Percentiles rank a stretch among this genome's conserved stretches.
Conservation (phyloP, 2,329 filamentous ascomycete genomes). For the Diaporthe ilicicola region DNA sequence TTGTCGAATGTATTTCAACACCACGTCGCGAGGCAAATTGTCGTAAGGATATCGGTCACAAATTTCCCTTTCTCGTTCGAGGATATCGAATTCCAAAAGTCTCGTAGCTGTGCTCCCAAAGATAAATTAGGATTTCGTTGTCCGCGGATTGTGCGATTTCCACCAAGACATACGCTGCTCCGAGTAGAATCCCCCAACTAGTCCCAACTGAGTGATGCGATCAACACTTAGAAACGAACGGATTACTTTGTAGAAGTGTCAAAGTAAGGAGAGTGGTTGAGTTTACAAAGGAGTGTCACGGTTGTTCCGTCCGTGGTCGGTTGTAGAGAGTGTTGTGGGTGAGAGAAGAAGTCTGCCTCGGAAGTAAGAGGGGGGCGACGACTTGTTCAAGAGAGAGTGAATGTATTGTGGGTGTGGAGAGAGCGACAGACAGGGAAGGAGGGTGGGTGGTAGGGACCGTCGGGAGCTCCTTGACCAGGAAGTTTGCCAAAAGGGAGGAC, state of each 20-base stretch:
- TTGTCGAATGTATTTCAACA: constrained; percentile 11
- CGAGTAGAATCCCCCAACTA: not conserved
- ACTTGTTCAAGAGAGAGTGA: constrained; percentile 17
- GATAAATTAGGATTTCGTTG: not conserved
- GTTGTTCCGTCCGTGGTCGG: constrained; percentile 25
- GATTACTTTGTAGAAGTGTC: not conserved
- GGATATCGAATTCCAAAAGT: not conserved
- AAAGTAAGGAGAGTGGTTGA: constrained; percentile 26
- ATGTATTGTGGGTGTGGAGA: not conserved
- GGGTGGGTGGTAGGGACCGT: constrained; percentile 13
- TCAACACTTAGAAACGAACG: constrained; percentile 33
- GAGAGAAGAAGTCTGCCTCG: constrained; percentile 27
- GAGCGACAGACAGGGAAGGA: constrained; percentile 13
- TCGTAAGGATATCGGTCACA: constrained; percentile 3
- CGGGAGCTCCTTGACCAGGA: not conserved
- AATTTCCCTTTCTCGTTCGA: not conserved
- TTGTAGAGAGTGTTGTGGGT: constrained; percentile 27
- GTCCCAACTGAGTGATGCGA: constrained; percentile 31
- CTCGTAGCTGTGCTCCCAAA: not conserved
- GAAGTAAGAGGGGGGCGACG: constrained; percentile 20
- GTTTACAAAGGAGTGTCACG: constrained; percentile 25
- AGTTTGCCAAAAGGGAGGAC: constrained; percentile 23
- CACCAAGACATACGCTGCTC: constrained; percentile 2
- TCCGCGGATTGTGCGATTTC: not conserved
- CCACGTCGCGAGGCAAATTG: not conserved